phyloP scores from a whole-genome alignment of 2,329 filamentous ascomycete species.

The Aspergillus aculeatinus region DNA sequence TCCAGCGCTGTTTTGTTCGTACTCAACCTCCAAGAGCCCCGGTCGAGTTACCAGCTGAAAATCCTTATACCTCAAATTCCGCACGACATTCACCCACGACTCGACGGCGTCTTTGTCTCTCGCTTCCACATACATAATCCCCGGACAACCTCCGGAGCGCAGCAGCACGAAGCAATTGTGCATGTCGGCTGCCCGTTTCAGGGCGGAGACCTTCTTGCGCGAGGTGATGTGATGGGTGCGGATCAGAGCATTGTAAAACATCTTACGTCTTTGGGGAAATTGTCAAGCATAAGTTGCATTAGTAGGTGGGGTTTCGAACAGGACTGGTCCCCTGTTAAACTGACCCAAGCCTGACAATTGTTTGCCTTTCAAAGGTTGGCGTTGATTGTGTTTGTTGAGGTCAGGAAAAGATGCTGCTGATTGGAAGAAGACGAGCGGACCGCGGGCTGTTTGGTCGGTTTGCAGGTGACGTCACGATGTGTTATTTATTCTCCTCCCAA shows the following conservation, averaged over 20 bases:
- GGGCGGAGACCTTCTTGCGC: constrained; percentile 66
- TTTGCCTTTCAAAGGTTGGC: background rate
- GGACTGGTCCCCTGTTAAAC: background rate
- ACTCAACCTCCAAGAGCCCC: constrained; percentile 32
- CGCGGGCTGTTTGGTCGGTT: background rate
- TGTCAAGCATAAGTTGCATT: background rate
- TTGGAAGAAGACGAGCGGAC: background rate
- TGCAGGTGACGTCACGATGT: background rate
- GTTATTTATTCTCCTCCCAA: background rate
- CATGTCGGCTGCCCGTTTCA: constrained; percentile 64
- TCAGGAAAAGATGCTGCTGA: background rate
- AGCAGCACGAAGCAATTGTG: constrained; percentile 64
- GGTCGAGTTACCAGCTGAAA: constrained; percentile 63
- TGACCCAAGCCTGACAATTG: background rate
- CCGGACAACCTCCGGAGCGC: constrained; percentile 66
- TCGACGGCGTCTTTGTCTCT: constrained; percentile 53
- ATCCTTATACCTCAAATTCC: constrained; percentile 69
- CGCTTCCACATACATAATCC: constrained; percentile 76
- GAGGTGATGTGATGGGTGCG: constrained; percentile 80
- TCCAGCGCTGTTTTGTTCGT: constrained; percentile 2
- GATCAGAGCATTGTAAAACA: constrained; percentile 61
- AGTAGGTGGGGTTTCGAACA: background rate
- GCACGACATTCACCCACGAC: constrained; percentile 65
- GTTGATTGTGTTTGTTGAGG: background rate
- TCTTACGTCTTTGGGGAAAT: constrained; percentile 5